phyloP scores from a whole-genome alignment of 306 rosid species.

The Prunus davidiana region DNA sequence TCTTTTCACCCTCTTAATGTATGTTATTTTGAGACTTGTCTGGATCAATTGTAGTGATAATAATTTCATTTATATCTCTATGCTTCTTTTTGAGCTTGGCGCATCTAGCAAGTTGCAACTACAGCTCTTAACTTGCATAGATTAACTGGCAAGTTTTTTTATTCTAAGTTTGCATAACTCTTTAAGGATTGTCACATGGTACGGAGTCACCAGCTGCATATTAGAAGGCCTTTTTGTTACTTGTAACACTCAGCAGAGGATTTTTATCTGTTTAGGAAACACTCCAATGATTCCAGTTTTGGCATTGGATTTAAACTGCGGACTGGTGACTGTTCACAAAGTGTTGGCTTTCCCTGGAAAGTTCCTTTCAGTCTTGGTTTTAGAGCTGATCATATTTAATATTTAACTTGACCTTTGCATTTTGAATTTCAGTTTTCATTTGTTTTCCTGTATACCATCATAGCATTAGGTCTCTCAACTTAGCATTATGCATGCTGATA shows the following conservation, averaged over 20 bases:
- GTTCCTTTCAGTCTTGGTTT: not conserved
- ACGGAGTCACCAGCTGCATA: conserved; percentile 2
- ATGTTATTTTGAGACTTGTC: conserved; percentile 44
- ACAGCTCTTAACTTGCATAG: not conserved
- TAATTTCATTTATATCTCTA: conserved; percentile 1
- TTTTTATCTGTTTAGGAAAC: not conserved
- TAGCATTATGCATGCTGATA: conserved; percentile 18
- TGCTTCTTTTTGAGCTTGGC: conserved; percentile 12
- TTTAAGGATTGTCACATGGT: conserved; percentile 1
- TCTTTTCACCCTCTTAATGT: conserved; percentile 84
- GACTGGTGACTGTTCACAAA: not conserved
- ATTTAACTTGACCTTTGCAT: not conserved
- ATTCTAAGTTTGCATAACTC: not conserved
- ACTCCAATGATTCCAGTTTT: not conserved
- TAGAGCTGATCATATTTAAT: conserved; percentile 2
- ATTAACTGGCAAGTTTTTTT: conserved; percentile 23
- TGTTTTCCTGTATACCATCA: not conserved
- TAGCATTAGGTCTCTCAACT: conserved; percentile 8
- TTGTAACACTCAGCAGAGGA: not conserved
- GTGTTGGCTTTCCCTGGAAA: conserved; percentile 2
- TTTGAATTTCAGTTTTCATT: not conserved
- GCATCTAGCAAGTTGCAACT: conserved; percentile 17
- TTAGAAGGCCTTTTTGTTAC: not conserved
- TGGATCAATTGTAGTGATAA: conserved; percentile 33
- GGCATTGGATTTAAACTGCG: not conserved